Base-by-base conservation (phyloP, 192 early-diverging fungal genomes). In the Backusella westeae region DNA sequence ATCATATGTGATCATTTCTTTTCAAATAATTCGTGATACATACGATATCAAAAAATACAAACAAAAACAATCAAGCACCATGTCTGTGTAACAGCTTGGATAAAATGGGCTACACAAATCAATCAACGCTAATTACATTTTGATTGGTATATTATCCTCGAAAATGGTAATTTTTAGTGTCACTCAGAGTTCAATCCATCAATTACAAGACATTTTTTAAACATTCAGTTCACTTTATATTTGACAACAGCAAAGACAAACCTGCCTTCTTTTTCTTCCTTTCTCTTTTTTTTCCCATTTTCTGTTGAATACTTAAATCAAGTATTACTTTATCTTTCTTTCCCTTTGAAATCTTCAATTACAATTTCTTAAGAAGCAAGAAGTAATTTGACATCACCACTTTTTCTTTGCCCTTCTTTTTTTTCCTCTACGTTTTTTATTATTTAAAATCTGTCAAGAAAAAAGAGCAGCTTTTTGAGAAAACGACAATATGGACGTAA, bases 121-220 rank as follows among this genome's bases (percentile, higher is more conserved):
- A 63, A 63, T 29, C 56, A 29, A 63, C 56, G 9, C 9, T 29
- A 14, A 29, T 63, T 63, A 12, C 56, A 63, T 63, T 63, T 63
- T 63, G 56, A 63, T 63, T 63, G 56, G 56, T 63, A 63, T 63
- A 63, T 63, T 63, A 26, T 63, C 26, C 9, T 59, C 53, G 23
- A 59, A 59, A 59, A 59, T 23, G 53, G 53, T 59, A 59, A 59
- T 59, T 59, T 59, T 59, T 59, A 59, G 53, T 59, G 53, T 59
- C 53, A 59, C 53, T 59, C 53, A 59, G 26, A 21, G 23, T 8
- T 0, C 53, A 59, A 59, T 26, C n/a, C 53, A 59, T 23, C 53
- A 21, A 23, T 59, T 26, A 23, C 53, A 59, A 12, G 3, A 0
- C 53, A 23, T 53, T 53, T 59, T 59, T 59, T 59, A 23, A 23